Evolutionary conservation across 495 filamentous ascomycete species (phyloP).

Genomic region (Haplographium delicatum): DNA sequence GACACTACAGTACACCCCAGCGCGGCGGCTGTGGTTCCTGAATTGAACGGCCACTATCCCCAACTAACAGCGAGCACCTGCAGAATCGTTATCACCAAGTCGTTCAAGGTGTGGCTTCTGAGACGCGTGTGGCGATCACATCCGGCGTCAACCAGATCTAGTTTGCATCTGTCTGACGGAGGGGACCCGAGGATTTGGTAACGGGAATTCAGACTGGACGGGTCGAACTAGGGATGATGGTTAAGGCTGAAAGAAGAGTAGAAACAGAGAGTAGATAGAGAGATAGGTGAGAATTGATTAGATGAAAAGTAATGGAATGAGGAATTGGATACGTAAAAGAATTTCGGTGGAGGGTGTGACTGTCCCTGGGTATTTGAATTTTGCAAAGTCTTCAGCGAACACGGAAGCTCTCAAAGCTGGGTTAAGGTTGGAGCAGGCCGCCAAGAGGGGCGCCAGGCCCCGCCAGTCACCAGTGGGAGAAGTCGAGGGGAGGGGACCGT

Average conservation of each 20-base stretch:
- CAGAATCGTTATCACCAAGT: neutral
- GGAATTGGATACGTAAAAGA: slow-evolving; percentile 22
- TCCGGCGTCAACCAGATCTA: slow-evolving; percentile 18
- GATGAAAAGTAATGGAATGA: slow-evolving; percentile 18
- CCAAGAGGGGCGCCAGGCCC: too few relatives aligned
- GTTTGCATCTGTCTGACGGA: slow-evolving; percentile 14
- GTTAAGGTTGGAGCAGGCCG: neutral
- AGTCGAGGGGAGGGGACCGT: too few relatives aligned
- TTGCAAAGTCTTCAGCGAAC: slow-evolving; percentile 10
- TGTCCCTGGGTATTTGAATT: slow-evolving; percentile 22
- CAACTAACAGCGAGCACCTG: slow-evolving; percentile 6
- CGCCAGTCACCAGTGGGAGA: too few relatives aligned
- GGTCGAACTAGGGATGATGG: slow-evolving; percentile 8
- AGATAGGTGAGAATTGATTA: slow-evolving; percentile 12
- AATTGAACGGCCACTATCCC: neutral
- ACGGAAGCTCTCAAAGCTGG: slow-evolving; percentile 5
- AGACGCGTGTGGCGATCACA: slow-evolving; percentile 13
- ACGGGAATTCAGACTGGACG: too few relatives aligned
- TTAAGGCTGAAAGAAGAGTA: slow-evolving; percentile 16
- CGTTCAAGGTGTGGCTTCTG: slow-evolving; percentile 11
- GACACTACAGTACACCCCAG: slow-evolving; percentile 18
- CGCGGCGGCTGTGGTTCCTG: slow-evolving; percentile 4
- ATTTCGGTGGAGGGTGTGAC: slow-evolving; percentile 9
- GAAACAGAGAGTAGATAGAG: too few relatives aligned
- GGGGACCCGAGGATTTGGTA: slow-evolving; percentile 18